These are phyloP conservation scores for Vigna trinervia DNA, from an alignment of 306 rosid genomes.

Conservation along the genomic window DNA sequence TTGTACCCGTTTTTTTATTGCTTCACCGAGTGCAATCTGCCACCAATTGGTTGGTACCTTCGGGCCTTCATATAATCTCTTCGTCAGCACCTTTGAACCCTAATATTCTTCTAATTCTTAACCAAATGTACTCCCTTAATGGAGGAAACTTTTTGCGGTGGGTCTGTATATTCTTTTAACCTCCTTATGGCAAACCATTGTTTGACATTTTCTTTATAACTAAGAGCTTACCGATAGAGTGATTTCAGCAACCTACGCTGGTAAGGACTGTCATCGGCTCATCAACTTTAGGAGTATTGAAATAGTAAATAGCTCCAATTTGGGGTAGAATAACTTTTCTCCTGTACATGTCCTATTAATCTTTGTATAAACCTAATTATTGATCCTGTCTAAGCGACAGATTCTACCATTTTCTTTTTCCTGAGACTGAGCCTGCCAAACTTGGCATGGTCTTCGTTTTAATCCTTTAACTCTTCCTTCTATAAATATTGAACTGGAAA, in stretches of 20 bases:
- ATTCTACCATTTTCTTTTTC: slow-evolving; percentile 1
- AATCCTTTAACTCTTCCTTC: background rate
- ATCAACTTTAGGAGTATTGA: background rate
- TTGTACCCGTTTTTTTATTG: background rate
- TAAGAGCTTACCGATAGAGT: background rate
- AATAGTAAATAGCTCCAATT: background rate
- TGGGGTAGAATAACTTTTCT: background rate
- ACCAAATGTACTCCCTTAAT: background rate
- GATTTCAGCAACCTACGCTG: background rate
- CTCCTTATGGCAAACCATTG: background rate
- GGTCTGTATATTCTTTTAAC: background rate
- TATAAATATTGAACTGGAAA: slow-evolving; percentile 26
- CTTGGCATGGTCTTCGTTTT: slow-evolving; percentile 14
- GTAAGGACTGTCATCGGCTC: background rate
- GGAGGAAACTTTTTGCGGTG: background rate
- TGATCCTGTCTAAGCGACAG: slow-evolving; percentile 10
- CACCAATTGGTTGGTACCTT: background rate
- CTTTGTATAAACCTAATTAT: slow-evolving; percentile 10
- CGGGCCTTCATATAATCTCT: background rate
- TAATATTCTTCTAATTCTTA: background rate
- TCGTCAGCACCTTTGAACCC: background rate
- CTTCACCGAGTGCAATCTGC: background rate
- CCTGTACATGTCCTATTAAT: background rate
- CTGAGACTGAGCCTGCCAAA: background rate
- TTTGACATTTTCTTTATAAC: background rate